Conservation (phyloP, 2,329 filamentous ascomycete species). For the Aspergillus neotritici region DNA sequence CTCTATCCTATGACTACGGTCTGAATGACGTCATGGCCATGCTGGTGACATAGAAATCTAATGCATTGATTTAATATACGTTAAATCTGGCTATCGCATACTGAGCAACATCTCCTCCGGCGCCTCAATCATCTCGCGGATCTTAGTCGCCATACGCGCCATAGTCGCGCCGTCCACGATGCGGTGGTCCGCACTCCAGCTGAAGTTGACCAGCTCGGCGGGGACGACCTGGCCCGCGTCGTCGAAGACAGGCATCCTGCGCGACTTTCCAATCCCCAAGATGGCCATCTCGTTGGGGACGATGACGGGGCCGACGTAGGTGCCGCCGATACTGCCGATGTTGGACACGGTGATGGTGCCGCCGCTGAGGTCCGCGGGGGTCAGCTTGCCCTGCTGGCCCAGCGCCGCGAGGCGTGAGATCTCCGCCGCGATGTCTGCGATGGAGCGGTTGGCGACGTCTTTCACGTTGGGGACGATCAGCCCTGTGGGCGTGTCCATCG, state of each 20-base stretch:
- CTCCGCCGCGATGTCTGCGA: constrained; percentile 72
- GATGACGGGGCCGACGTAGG: constrained; percentile 85
- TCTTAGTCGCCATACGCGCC: constrained; percentile 79
- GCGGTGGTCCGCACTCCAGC: constrained; percentile 93
- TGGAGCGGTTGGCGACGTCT: constrained; percentile 70
- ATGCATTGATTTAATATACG: constrained; percentile 3
- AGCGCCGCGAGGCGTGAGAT: constrained; percentile 66
- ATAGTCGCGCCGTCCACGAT: constrained; percentile 93
- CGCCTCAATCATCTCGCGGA: constrained; percentile 72
- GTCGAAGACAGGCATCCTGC: constrained; percentile 72
- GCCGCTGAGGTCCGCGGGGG: constrained; percentile 68
- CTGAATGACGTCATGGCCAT: too few relatives aligned
- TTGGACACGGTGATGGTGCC: constrained; percentile 96
- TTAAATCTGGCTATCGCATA: constrained; percentile 55
- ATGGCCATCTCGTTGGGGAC: constrained; percentile 89
- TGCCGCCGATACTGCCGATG: constrained; percentile 90
- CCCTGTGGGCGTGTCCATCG: constrained; percentile 86
- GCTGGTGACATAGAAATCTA: too few relatives aligned
- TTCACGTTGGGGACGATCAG: constrained; percentile 88
- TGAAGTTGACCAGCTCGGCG: constrained; percentile 81
- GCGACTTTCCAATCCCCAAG: constrained; percentile 76
- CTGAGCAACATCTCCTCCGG: constrained; percentile 83
- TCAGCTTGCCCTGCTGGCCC: constrained; percentile 68
- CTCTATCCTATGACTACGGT: too few relatives aligned
- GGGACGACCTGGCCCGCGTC: constrained; percentile 56